Evolutionary conservation across 257 asterid genomes (phyloP), one percentile per base, ranked within the genome.

Genomic region (Lantana camara): DNA sequence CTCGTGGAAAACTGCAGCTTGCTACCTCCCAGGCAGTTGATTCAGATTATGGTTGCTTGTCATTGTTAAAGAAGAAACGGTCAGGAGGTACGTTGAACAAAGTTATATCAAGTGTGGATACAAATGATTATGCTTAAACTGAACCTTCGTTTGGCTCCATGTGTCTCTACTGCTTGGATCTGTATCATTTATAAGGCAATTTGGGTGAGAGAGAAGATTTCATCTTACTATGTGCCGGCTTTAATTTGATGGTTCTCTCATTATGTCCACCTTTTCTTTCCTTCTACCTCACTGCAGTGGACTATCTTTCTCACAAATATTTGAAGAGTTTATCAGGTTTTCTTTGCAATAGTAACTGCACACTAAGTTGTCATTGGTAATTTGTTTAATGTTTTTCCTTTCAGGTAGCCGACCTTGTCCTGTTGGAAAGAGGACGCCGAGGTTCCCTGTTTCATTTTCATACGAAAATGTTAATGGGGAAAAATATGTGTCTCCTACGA

Each of bases 391-490:
- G 40, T 68, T 62, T 37, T 68, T 73, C 67, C 42, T 60, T 83
- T 82, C 83, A 93, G 97, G 88, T 68, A 84, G 73, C 66, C 77
- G 83, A 40, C 87, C 94, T 80, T 80, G 95, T 59, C 85, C 86
- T 73, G 96, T 90, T 73, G 91, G 99, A 45, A 94, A 88, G 74
- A 86, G 99, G 79, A 94, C 97, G 2, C 97, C 97, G 66, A 77
- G 99, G 69, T 74, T 84, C 77, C 97, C 99, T 6, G 91, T 90
- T 40, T 60, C 92, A 59, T 81, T 67, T 79, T 76, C 91, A 35
- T 71, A 47, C 72, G 95, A 80, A 41, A 86, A 73, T 68, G 41
- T 24, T 13, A 76, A 64, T n/a, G 81, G 80, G 58, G 91, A 75
- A 60, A 85, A 58, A 64, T 68, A 69, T 69, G 60, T 74, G 73